Conservation (phyloP, 768 basidiomycete genomes). For the Exidia glandulosa region DNA sequence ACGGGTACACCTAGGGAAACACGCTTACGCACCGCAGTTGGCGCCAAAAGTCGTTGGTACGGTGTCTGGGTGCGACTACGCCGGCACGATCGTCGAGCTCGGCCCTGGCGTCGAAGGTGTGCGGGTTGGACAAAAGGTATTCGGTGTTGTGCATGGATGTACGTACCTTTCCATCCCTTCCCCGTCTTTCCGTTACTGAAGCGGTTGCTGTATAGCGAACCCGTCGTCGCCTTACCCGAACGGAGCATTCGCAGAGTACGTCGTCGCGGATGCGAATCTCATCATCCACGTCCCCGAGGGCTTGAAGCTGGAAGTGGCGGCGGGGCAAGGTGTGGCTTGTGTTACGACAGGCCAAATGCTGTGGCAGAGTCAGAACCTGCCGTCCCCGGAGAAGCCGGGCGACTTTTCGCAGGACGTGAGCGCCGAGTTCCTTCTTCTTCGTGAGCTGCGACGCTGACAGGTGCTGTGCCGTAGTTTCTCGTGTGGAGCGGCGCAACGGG, state of each 20-base stretch:
- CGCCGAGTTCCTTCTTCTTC: too few species aligned
- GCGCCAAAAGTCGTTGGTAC: neutral
- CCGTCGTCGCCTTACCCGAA: neutral
- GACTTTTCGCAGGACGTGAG: too few species aligned
- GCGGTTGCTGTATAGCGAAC: too few species aligned
- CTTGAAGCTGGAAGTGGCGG: slow-evolving; percentile 5
- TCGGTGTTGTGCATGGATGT: slow-evolving; percentile 16
- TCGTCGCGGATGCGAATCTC: slow-evolving; percentile 13
- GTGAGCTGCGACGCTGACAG: too few species aligned
- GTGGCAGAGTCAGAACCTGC: neutral
- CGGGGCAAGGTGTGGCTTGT: slow-evolving; percentile 5
- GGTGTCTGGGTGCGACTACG: slow-evolving; percentile 16
- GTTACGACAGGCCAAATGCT: slow-evolving; percentile 8
- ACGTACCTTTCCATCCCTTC: slow-evolving; percentile 5
- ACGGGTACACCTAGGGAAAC: neutral
- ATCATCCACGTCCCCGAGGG: neutral
- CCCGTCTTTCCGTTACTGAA: too few species aligned
- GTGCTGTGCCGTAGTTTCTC: slow-evolving; percentile 12
- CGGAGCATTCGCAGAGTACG: slow-evolving; percentile 20
- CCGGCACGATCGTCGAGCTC: slow-evolving; percentile 13
- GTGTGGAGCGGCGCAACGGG: slow-evolving; percentile 21
- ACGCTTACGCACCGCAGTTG: neutral
- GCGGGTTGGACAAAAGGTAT: slow-evolving; percentile 16
- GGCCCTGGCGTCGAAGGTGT: slow-evolving; percentile 10
- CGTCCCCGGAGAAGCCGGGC: neutral